A percentile compares a stretch with the other conserved stretches of the same genome.
These are phyloP conservation scores for Clarireedia homoeocarpa DNA, from an alignment of 2,329 filamentous ascomycete genomes.

Conservation along the genomic window DNA sequence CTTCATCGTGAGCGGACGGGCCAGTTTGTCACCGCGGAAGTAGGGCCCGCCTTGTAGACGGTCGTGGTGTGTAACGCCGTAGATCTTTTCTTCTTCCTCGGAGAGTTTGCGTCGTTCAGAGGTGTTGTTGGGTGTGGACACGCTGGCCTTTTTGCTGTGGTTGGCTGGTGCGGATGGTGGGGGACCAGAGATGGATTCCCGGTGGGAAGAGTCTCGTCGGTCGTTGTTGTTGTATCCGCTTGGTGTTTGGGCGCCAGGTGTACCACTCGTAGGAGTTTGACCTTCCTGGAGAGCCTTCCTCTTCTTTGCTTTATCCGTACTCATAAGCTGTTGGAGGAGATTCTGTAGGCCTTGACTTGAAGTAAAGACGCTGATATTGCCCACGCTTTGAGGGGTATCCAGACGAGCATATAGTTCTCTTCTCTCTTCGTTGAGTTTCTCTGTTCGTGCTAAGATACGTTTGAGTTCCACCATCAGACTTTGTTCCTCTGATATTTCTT, in stretches of 20 bases:
- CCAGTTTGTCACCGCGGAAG: conserved; percentile 79
- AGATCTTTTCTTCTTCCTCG: conserved; percentile 67
- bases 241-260: conserved; percentile 28
- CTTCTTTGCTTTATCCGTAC: conserved; percentile 83
- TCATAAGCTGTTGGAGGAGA: conserved; percentile 74
- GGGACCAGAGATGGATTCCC: conserved; percentile 26
- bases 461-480: conserved; percentile 83
- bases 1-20: conserved; percentile 71
- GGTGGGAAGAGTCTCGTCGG: conserved; percentile 29
- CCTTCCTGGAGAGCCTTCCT: conserved; percentile 61
- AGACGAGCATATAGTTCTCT: conserved; percentile 80
- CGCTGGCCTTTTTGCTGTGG: conserved; percentile 26
- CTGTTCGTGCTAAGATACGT: conserved; percentile 79
- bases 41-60: conserved; percentile 78
- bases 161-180: conserved; percentile 26
- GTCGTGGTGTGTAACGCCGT: conserved; percentile 80
- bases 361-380: conserved; percentile 69
- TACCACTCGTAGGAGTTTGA: conserved; percentile 29
- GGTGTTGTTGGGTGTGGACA: conserved; percentile 18
- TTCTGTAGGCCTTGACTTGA: conserved; percentile 72
- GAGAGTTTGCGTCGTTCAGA: conserved; percentile 63
- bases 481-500: conserved; percentile 89
- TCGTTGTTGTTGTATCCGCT: conserved; percentile 29
- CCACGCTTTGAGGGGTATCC: conserved; percentile 66
- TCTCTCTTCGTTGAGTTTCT: conserved; percentile 80